These are phyloP conservation scores for Boletales sp. DNA, from an alignment of 768 basidiomycete species.

Conservation along the genomic window DNA sequence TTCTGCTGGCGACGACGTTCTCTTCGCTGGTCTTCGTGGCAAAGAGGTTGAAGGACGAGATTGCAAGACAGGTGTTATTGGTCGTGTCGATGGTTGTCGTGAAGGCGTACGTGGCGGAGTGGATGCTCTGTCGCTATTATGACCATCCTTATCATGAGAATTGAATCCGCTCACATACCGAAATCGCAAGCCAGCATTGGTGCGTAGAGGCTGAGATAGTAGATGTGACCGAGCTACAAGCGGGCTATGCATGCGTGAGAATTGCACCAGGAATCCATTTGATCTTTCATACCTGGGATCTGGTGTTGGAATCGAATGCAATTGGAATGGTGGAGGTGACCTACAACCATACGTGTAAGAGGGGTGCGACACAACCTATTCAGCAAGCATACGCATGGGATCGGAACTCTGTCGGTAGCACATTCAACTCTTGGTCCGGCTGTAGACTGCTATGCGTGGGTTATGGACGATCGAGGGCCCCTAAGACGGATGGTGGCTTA, in stretches of 20 bases:
- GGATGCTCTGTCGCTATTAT: slow-evolving; percentile 9
- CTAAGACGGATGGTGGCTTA: slow-evolving; percentile 9
- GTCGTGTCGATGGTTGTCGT: slow-evolving; percentile 13
- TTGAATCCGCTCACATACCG: slow-evolving; percentile 9
- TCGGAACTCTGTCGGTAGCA: slow-evolving; percentile 24
- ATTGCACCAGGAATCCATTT: not conserved
- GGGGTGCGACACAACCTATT: not conserved
- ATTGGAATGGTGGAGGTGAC: slow-evolving; percentile 16
- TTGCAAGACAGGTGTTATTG: slow-evolving; percentile 11
- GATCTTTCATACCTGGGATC: slow-evolving; percentile 26
- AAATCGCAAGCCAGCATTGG: slow-evolving; percentile 4
- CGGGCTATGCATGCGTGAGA: slow-evolving; percentile 19
- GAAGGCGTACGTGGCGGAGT: slow-evolving; percentile 15
- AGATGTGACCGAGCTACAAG: slow-evolving; percentile 17
- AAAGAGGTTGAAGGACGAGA: slow-evolving; percentile 13
- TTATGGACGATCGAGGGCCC: not conserved
- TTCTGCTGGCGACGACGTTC: no score
- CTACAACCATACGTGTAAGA: slow-evolving; percentile 9
- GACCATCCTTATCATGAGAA: not conserved
- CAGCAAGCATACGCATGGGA: slow-evolving; percentile 17
- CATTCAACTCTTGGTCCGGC: slow-evolving; percentile 5
- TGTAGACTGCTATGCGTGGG: slow-evolving; percentile 1
- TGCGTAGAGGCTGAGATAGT: slow-evolving; percentile 1
- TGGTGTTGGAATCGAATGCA: slow-evolving; percentile 27
- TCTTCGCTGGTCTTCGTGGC: not conserved